A percentile compares a stretch with the other conserved stretches of the same genome.
These are phyloP conservation scores for Aphanocladium album DNA, from an alignment of 2,329 filamentous ascomycete species.

Conservation along the genomic window DNA sequence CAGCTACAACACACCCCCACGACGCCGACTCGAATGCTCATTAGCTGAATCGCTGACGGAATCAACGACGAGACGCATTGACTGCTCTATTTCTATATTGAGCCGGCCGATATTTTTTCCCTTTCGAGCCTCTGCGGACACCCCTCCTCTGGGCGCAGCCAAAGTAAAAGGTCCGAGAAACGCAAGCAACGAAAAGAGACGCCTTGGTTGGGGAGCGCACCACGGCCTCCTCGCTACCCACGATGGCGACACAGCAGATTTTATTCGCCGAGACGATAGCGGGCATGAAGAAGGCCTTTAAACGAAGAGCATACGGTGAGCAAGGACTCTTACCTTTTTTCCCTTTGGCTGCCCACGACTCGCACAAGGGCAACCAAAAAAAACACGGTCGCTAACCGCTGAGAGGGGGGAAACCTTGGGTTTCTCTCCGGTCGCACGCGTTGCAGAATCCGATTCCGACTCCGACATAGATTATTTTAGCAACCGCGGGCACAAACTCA, in stretches of 20 bases:
- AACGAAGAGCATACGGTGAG: constrained; percentile 58
- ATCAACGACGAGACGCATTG: background rate
- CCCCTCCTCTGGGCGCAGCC: background rate
- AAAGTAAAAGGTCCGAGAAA: background rate
- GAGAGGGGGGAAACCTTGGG: constrained; percentile 10
- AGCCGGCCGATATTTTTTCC: background rate
- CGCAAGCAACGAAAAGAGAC: background rate
- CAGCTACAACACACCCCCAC: constrained; percentile 6
- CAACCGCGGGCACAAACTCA: constrained; percentile 75
- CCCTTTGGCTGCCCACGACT: constrained; percentile 5
- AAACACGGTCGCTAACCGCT: constrained; percentile 20
- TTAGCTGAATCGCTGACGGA: background rate
- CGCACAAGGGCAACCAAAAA: background rate
- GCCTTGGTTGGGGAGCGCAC: background rate
- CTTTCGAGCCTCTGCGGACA: background rate
- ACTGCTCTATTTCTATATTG: background rate
- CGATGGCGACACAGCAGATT: constrained; percentile 51
- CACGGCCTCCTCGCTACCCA: constrained; percentile 11
- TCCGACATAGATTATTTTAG: constrained; percentile 63
- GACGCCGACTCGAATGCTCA: background rate
- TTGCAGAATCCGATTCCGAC: constrained; percentile 71
- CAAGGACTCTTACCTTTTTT: background rate
- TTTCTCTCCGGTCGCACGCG: constrained; percentile 7
- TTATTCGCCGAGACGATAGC: constrained; percentile 62
- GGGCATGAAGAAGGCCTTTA: constrained; percentile 63